Evolutionary conservation across 2,329 filamentous ascomycete genomes (phyloP), one percentile per base, ranked within the genome.

Genomic region (Trichoderma brevicompactum): DNA sequence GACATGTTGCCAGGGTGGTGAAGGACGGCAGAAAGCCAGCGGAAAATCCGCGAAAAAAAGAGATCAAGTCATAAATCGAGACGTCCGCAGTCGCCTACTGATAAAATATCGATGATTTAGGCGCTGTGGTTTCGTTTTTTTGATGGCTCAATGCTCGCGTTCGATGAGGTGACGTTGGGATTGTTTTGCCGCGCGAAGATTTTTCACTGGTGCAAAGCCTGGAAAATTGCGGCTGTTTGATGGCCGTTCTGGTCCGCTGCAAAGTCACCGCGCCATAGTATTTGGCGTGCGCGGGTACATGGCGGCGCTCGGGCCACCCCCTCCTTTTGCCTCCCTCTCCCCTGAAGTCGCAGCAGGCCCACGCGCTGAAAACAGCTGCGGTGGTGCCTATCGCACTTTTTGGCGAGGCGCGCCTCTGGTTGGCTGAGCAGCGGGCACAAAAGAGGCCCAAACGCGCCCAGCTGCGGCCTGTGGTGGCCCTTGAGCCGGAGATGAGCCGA

Each of bases 1-100:
- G 84, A 84, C 85, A 87, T 87, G 81, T 76, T 81, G 80, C 76
- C 76, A 72, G 73, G 74, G 73, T 72, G 74, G 70, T 70, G 72
- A 70, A 74, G 71, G 70, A 75, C 74, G 76, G 77, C 75, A 74
- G 73, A 71, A 74, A 78, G 77, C 77, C 77, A 77, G 79, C 81
- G 83, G 82, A 86, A 85, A 85, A 82, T 75, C 81, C 85, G 81
- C 82, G 73, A 82, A 82, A 88, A 86, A 89, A 87, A 79, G 82
- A 81, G 82, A 83, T 87, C 79, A 85, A 79, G 77, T 80, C 82
- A 87, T 87, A 86, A 83, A 84, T 79, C 76, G 77, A 76, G 75
- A 81, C 81, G 83, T 87, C 80, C 78, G 78, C 82, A 79, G 81
- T 76, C 76, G 74, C 79, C 81, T 78, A 83, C 82, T 83, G 71